phyloP scores from a whole-genome alignment of 2,329 filamentous ascomycete species.

The Exophiala sp. region DNA sequence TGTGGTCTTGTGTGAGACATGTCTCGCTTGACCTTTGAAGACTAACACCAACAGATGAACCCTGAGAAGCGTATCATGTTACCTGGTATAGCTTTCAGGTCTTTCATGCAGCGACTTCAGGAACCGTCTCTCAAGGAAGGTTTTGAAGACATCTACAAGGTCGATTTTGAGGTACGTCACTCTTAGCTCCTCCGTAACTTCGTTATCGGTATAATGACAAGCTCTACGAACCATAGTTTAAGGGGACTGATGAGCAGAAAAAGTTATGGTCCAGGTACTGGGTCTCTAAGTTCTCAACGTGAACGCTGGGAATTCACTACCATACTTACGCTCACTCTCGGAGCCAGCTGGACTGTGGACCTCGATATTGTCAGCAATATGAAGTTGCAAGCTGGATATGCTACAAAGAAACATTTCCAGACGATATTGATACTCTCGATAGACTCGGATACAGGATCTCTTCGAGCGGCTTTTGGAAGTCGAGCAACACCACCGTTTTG shows the following conservation, averaged over 20 bases:
- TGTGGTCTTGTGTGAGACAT: neutral
- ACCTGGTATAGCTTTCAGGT: conserved; percentile 74
- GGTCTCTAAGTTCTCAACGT: conserved; percentile 30
- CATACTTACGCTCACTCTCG: neutral
- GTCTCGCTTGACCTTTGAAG: conserved; percentile 21
- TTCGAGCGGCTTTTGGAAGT: too few relatives aligned
- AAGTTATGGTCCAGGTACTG: conserved; percentile 29
- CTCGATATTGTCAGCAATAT: conserved; percentile 27
- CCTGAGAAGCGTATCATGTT: conserved; percentile 73
- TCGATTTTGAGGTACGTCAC: conserved; percentile 64
- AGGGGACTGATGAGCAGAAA: conserved; percentile 27
- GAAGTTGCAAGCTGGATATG: too few relatives aligned
- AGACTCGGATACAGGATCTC: too few relatives aligned
- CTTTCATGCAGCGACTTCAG: conserved; percentile 69
- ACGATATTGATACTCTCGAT: too few relatives aligned
- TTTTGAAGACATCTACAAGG: conserved; percentile 71
- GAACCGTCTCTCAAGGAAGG: conserved; percentile 72
- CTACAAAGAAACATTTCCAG: too few relatives aligned
- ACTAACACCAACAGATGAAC: conserved; percentile 58
- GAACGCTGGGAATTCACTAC: conserved; percentile 22
- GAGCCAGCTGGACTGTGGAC: neutral
- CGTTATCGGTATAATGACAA: conserved; percentile 1
- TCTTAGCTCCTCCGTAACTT: neutral
- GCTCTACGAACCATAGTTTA: conserved; percentile 16
- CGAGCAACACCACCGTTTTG: too few relatives aligned